phyloP scores from a whole-genome alignment of 2,329 filamentous ascomycete species.

The Colletotrichum sansevieriae region DNA sequence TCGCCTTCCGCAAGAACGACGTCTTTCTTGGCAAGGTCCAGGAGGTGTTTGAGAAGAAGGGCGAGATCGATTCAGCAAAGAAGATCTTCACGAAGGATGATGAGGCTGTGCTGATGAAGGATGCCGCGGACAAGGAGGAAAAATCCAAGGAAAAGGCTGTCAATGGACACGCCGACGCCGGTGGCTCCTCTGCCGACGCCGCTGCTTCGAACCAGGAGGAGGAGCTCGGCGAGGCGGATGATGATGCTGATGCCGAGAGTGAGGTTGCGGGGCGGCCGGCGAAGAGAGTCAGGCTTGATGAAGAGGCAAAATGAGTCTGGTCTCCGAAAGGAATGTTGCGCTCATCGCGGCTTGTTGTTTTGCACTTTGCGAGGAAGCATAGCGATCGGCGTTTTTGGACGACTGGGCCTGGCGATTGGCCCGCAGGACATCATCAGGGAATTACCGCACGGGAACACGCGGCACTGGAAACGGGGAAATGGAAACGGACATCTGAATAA shows the following conservation, averaged over 20 bases:
- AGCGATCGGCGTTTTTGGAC: conserved; percentile 35
- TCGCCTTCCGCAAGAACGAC: conserved; percentile 87
- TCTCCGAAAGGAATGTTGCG: not conserved
- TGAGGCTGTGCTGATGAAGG: conserved; percentile 70
- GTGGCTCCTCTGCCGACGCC: conserved; percentile 47
- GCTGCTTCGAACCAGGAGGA: conserved; percentile 57
- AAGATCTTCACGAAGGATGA: conserved; percentile 81
- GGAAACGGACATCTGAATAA: too few relatives aligned
- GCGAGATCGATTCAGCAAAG: conserved; percentile 84
- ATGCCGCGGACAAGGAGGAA: conserved; percentile 60
- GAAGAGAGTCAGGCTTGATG: conserved; percentile 34
- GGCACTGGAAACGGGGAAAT: too few relatives aligned
- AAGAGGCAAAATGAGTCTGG: conserved; percentile 27
- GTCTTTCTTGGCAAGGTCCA: conserved; percentile 89
- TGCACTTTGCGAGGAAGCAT: conserved; percentile 22
- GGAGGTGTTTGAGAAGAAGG: conserved; percentile 90
- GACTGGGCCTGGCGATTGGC: not conserved
- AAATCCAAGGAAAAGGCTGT: conserved; percentile 52
- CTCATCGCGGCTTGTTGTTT: not conserved
- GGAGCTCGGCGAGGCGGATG: conserved; percentile 65
- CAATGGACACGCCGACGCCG: conserved; percentile 41
- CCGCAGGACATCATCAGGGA: not conserved
- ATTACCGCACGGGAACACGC: not conserved
- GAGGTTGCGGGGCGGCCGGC: conserved; percentile 44
- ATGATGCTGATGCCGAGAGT: conserved; percentile 56